These are phyloP conservation scores for Microcos paniculata DNA, from an alignment of 345 rosid species.

Conservation along the genomic window DNA sequence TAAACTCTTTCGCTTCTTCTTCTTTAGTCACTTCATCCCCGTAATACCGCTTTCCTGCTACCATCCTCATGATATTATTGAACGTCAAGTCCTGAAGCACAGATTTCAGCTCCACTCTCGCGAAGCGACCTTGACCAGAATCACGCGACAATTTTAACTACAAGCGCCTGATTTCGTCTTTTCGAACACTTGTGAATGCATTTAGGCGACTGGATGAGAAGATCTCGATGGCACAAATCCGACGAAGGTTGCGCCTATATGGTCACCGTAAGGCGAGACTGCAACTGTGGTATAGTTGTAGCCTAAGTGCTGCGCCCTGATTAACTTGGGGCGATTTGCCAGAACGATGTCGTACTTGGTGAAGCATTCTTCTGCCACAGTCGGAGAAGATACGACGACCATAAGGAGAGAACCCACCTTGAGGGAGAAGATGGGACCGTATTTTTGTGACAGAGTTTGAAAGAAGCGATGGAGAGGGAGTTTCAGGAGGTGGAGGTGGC, in stretches of 20 bases:
- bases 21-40: conserved; percentile 15
- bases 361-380: neutral
- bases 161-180: neutral
- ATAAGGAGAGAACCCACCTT: conserved; percentile 9
- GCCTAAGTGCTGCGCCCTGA: neutral
- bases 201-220: neutral
- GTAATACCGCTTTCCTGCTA: conserved; percentile 36
- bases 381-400: conserved; percentile 6
- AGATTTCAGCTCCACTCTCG: conserved; percentile 30
- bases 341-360: neutral
- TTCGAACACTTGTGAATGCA: neutral
- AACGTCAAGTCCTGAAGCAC: conserved; percentile 32
- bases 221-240: neutral
- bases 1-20: neutral
- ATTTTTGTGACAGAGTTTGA: neutral
- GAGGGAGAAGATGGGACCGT: conserved; percentile 16
- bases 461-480: conserved; percentile 5
- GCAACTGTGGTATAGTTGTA: neutral
- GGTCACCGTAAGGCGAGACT: neutral
- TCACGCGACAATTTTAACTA: neutral
- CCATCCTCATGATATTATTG: conserved; percentile 44
- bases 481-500: conserved; percentile 19
- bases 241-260: conserved; percentile 14
- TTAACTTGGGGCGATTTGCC: neutral
- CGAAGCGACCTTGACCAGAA: neutral